Percentiles rank a stretch among this genome's conserved stretches.
phyloP scores from a whole-genome alignment of 2,329 filamentous ascomycete genomes.

The Exophiala phaeomuriformis region DNA sequence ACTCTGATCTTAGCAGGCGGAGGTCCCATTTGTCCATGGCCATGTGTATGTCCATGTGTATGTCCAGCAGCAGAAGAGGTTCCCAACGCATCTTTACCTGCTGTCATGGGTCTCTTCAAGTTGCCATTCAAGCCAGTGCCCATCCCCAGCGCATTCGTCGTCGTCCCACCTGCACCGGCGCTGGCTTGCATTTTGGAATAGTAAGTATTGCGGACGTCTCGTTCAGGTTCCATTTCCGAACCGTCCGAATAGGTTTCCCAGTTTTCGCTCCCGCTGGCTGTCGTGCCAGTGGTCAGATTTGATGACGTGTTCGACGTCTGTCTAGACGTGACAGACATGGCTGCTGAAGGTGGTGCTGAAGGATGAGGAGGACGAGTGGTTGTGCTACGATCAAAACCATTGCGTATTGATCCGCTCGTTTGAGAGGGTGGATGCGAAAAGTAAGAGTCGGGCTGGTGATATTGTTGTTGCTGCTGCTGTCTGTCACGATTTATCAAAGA shows the following conservation, averaged over 20 bases:
- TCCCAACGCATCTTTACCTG: slow-evolving; percentile 5
- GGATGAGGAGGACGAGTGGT: slow-evolving; percentile 5
- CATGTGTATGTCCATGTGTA: too few species aligned
- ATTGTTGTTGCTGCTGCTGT: slow-evolving; percentile 29
- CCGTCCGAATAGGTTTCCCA: slow-evolving; percentile 95
- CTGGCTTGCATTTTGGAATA: slow-evolving; percentile 46
- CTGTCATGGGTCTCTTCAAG: slow-evolving; percentile 14
- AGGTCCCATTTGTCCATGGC: slow-evolving; percentile 22
- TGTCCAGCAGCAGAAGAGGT: too few species aligned
- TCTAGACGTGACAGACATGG: slow-evolving; percentile 36
- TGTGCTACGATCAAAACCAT: too few species aligned
- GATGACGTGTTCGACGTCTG: slow-evolving; percentile 66
- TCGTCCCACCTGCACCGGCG: not conserved
- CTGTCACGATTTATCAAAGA: slow-evolving; percentile 34
- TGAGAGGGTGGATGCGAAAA: slow-evolving; percentile 37
- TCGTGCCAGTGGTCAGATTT: slow-evolving; percentile 42
- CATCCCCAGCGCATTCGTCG: slow-evolving; percentile 18
- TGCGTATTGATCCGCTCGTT: not conserved
- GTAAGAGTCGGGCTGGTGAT: slow-evolving; percentile 29
- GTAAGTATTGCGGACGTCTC: slow-evolving; percentile 69
- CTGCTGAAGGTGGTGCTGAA: slow-evolving; percentile 31
- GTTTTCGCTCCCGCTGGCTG: slow-evolving; percentile 79
- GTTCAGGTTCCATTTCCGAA: slow-evolving; percentile 66
- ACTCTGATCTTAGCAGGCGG: slow-evolving; percentile 34
- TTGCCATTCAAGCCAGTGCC: slow-evolving; percentile 17